phyloP scores from a whole-genome alignment of 2,329 filamentous ascomycete species.

The Fusarium goolgardi region DNA sequence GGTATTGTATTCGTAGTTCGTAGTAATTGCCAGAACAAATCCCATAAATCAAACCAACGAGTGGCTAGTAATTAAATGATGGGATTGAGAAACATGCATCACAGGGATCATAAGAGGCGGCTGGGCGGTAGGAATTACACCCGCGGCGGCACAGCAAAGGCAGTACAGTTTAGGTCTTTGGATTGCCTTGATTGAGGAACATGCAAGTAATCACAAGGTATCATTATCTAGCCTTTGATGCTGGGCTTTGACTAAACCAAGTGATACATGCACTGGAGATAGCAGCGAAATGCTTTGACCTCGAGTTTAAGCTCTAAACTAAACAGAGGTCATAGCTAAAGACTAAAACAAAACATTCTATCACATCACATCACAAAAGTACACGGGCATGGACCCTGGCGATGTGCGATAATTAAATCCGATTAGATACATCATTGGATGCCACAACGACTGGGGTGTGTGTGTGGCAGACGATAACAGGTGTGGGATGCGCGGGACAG shows the following conservation, averaged over 20 bases:
- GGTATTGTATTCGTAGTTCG: conserved; percentile 6
- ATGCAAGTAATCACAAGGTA: conserved; percentile 31
- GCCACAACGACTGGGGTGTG: conserved; percentile 12
- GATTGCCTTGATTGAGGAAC: conserved; percentile 12
- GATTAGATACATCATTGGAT: conserved; percentile 35
- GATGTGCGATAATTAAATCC: conserved; percentile 18
- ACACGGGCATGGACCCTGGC: conserved; percentile 20
- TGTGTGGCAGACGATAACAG: conserved; percentile 17
- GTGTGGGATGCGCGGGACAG: conserved; percentile 35
- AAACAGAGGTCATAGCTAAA: conserved; percentile 15
- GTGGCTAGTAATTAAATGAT: neutral
- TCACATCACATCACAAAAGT: neutral
- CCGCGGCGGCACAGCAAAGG: conserved; percentile 32
- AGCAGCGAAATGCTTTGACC: neutral
- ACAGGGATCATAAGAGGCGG: conserved; percentile 21
- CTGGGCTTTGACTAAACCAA: neutral
- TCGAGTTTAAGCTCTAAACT: conserved; percentile 9
- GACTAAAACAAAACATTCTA: neutral
- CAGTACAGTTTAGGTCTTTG: neutral
- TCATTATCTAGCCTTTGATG: conserved; percentile 9
- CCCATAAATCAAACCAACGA: neutral
- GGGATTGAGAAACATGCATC: conserved; percentile 16
- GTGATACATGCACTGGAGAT: neutral
- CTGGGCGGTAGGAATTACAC: conserved; percentile 38
- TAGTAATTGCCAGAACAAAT: neutral